Base-by-base conservation (phyloP, 148 eudicot genomes). In the Camellia lanceoleosa region DNA sequence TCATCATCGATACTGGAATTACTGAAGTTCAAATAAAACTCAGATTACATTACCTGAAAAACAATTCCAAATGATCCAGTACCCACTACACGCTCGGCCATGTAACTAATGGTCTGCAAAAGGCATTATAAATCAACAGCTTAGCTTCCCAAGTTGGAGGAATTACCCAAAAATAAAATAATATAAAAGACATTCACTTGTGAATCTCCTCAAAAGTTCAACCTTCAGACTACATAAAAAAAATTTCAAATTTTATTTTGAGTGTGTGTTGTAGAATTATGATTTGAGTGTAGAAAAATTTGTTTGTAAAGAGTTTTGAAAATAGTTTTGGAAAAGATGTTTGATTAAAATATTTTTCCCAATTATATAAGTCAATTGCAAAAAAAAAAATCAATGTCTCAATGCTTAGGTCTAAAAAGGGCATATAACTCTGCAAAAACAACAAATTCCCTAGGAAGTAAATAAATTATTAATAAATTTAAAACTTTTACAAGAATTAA, bases 11-110 rank as follows among this genome's bases (percentile, higher is more conserved):
- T 2, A 13, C 10, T 46, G 3, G 14, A 68, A 70, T 11, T 3
- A 61, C 41, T 23, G 4, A 56, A 82, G 5, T 67, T 44, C 49
- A 23, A 47, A 18, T 9, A 75, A 63, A 38, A 61, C 66, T 2
- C 30, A 49, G 75, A 20, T 51, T 77, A 12, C 51, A 44, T 47
- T 81, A 89, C 97, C 94, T 93, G 97, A 77, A 91, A 91, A 65
- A 93, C 97, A 61, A 93, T 83, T 65, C 97, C 94, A 79, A 93
- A 93, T 77, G 97, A 91, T 66, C 97, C 94, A 73, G 94, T 91
- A n/a, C 97, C 97, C 42, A 93, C 94, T 65, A 93, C 93, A 59
- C 94, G 91, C 80, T 92, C 97, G 46, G 97, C 97, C 97, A 91
- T 93, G 83, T 89, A 93, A 85, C 91, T 91, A 64, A 91, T 87